These are phyloP conservation scores for Cryphonectria japonica DNA, from an alignment of 2,329 filamentous ascomycete species.

Conservation along the genomic window DNA sequence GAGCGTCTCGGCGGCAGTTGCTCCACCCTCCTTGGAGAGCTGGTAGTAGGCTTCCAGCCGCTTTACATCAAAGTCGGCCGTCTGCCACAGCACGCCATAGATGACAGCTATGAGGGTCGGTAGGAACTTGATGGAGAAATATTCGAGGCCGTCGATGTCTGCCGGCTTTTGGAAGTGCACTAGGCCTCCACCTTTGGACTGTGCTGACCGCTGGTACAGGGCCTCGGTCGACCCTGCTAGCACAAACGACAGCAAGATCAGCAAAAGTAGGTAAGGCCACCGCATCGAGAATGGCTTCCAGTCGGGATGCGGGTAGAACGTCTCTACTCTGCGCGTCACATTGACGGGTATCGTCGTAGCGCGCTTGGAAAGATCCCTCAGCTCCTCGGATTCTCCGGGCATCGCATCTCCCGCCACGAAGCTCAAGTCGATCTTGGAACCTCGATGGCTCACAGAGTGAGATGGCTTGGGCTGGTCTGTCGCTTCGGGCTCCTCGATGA, in stretches of 20 bases:
- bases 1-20: conserved; percentile 66
- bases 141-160: conserved; percentile 55
- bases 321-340: conserved; percentile 44
- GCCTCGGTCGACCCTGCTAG: conserved; percentile 59
- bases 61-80: conserved; percentile 68
- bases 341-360: conserved; percentile 43
- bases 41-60: conserved; percentile 71
- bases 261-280: conserved; percentile 59
- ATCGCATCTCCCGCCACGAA: conserved; percentile 50
- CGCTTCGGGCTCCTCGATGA: conserved; percentile 48
- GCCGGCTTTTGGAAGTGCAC: conserved; percentile 53
- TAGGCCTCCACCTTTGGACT: conserved; percentile 39
- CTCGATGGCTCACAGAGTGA: neutral
- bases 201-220: conserved; percentile 54
- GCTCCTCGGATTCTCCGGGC: conserved; percentile 26
- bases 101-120: conserved; percentile 64
- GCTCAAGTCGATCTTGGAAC: conserved; percentile 54
- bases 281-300: conserved; percentile 71
- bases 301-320: conserved; percentile 66
- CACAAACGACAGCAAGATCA: conserved; percentile 57
- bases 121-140: conserved; percentile 66
- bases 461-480: conserved; percentile 19
- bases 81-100: conserved; percentile 68
- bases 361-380: conserved; percentile 35
- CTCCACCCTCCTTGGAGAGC: conserved; percentile 62